Evolutionary conservation across 2,329 filamentous ascomycete genomes (phyloP), one percentile per base, ranked within the genome.

Genomic region (Fusarium drepaniforme): DNA sequence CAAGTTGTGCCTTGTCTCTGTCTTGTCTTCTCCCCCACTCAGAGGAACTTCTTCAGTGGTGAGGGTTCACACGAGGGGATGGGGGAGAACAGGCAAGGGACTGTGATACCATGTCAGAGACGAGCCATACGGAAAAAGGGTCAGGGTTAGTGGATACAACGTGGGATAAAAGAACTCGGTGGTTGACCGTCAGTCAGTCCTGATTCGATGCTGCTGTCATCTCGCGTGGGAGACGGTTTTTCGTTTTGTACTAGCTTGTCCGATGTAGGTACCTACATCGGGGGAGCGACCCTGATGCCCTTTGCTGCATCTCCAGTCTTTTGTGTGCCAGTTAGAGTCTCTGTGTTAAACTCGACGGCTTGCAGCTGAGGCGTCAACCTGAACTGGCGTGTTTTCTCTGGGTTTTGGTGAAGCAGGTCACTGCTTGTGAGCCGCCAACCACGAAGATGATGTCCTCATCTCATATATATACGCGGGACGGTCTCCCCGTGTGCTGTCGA

Each of bases 161-260:
- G 37, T 64, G 62, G 62, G 49, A 44, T 65, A 58, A 51, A 28
- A 51, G 23, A 30, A 21, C 44, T 64, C 23, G 61, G 46, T 37
- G 42, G 16, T 63, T 51, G 40, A 42, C 59, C 42, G 40, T 49
- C 37, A 21, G 9, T 49, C n/a, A 51, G 21, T 25, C 44, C 42
- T 63, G 60, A 51, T 51, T 51, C 33, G 30, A 51, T 63, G 30
- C n/a, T 63, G 21, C 25, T 38, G 44, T 51, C 8, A 30, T 63
- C 30, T 30, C 49, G 49, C 18, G 49, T 53, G 25, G 49, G 49
- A 53, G 28, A 12, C 13, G 28, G 49, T 33, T 33, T 53, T 53
- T 53, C 49, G 49, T 33, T 33, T 53, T n/a, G 28, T 53, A 33
- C 49, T 53, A 33, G 49, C 49, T 53, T 13, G 28, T 33, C 49